Conservation (phyloP, 2,329 filamentous ascomycete genomes). For the Ascochyta clinopodiicola region DNA sequence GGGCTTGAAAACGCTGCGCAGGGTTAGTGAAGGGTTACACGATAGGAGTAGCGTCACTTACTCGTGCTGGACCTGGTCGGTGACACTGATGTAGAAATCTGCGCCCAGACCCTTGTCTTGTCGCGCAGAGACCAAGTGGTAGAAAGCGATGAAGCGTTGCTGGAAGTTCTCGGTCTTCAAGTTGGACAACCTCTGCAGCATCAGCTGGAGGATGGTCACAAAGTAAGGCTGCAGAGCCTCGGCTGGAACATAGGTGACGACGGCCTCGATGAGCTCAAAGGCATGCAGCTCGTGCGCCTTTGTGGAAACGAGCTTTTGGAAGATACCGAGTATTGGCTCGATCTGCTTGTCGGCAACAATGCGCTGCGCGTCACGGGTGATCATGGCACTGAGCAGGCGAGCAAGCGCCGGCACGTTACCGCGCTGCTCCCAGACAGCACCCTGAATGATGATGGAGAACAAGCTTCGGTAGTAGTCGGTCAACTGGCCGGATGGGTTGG, state of each 20-base stretch:
- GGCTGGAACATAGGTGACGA: conserved; percentile 75
- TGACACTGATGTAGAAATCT: conserved; percentile 87
- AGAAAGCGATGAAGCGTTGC: conserved; percentile 89
- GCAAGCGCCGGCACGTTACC: conserved; percentile 93
- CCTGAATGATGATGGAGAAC: conserved; percentile 77
- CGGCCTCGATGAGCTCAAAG: conserved; percentile 87
- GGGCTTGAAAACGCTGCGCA: conserved; percentile 72
- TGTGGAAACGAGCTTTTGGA: conserved; percentile 83
- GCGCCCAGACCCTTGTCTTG: conserved; percentile 84
- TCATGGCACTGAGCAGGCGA: conserved; percentile 81
- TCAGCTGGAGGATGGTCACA: conserved; percentile 76
- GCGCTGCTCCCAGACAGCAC: conserved; percentile 86
- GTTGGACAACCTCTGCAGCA: conserved; percentile 75
- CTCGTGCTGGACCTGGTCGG: conserved; percentile 79
- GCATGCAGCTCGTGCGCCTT: conserved; percentile 86
- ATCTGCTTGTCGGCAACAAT: conserved; percentile 82
- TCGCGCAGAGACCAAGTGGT: conserved; percentile 84
- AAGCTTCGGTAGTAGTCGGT: conserved; percentile 82
- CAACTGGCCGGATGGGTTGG: conserved; percentile 78
- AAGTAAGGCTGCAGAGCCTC: conserved; percentile 81
- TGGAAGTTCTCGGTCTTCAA: conserved; percentile 85
- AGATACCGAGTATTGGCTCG: conserved; percentile 90
- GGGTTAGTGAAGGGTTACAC: conserved; percentile 23
- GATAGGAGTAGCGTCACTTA: conserved; percentile 42
- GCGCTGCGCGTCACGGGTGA: conserved; percentile 74